Evolutionary conservation across 108 stramenopile genomes (phyloP).

Genomic region (Nitzschia sp.): DNA sequence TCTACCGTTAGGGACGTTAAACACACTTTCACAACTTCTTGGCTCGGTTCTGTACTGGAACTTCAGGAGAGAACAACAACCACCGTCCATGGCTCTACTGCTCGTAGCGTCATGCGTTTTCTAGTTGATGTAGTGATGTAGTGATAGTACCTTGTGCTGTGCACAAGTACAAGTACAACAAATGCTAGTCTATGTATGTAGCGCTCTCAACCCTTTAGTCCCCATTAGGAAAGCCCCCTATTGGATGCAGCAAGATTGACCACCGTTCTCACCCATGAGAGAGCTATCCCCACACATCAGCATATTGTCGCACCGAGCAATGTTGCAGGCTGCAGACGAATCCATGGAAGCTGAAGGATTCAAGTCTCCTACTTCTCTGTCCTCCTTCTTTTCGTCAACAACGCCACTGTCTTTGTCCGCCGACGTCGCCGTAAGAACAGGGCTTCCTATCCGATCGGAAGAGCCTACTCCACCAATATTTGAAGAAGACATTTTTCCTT

Average conservation of each 20-base stretch:
- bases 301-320: constrained; percentile 12
- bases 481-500: no score
- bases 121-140: neutral
- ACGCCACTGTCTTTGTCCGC: neutral
- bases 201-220: no score
- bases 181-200: no score
- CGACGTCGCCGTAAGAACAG: no score
- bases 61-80: no score
- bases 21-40: neutral
- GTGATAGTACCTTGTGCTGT: neutral
- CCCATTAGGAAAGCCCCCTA: neutral
- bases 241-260: neutral
- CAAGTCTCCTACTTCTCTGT: constrained; percentile 1
- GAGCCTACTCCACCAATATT: no score
- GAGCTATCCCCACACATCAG: constrained; percentile 28
- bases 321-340: neutral
- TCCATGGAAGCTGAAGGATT: neutral
- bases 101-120: neutral
- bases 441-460: no score
- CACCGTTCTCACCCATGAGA: constrained; percentile 1
- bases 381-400: constrained; percentile 23
- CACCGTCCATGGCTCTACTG: no score
- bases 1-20: neutral
- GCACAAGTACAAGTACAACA: no score
- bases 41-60: no score